Base-by-base conservation (phyloP, 1,139 yeast genomes). In the Neolecta irregularis region DNA sequence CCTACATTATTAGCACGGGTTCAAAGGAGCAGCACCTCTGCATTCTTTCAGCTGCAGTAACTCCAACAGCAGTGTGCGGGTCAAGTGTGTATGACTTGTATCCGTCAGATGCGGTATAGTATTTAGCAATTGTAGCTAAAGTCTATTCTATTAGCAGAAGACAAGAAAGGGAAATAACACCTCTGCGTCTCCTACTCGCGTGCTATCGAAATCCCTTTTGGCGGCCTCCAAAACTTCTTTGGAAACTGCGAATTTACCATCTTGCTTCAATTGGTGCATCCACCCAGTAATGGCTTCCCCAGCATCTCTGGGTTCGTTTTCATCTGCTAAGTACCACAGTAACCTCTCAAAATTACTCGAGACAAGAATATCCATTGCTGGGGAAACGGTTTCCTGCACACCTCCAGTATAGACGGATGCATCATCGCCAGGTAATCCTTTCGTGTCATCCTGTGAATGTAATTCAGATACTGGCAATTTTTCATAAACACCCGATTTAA, bases 351-450 rank as follows among this genome's bases (percentile, higher is more conserved):
- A 88, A 58, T 88, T 88, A 22, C 93, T 79, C 8, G 95, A 83
- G 41, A 88, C 81, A 48, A 81, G 69, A 49, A 88, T 88, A 56
- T 88, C 99, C 99, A 88, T 88, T 24, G 99, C 99, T 44, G 99
- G 99, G 2, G 95, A 80, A 48, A 74, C 64, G 12, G 98, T 85
- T 17, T 91, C 81, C 54, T 77, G 79, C 29, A 85, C 98, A 36
- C 71, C 74, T 31, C 65, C 67, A 24, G 67, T 65, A 23, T 52
- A 51, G 26, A 60, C 62, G 29, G 61, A 66, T 23, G 44, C 45
- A 22, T 45, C 54, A 19, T 51, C 46, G 45, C 64, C 61, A n/a
- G 24, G 12, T 7, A 36, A 8, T 6, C 43, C 45, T 6, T 24
- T 29, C 16, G 44, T 36, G 8, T 31, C 33, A 8, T 22, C 11